A percentile compares a stretch with the other conserved stretches of the same genome.
Conservation (phyloP, 2,329 filamentous ascomycete species). For the Aspergillus bombycis region DNA sequence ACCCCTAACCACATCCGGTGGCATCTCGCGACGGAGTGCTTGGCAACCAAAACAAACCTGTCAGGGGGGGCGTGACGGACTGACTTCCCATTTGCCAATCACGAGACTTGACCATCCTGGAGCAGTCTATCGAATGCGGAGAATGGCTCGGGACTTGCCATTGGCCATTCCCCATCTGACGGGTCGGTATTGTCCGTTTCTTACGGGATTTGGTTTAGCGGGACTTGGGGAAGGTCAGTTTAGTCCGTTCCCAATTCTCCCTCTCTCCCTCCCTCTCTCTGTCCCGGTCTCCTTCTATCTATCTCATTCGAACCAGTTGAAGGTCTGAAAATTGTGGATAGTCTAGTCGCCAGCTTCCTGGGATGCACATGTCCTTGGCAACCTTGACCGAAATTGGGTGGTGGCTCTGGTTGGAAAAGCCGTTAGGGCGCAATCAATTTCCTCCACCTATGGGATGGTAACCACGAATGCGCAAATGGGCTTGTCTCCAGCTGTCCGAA, state of each 20-base stretch:
- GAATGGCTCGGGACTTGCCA: conserved; percentile 10
- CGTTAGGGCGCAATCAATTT: not conserved
- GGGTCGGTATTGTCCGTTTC: conserved; percentile 13
- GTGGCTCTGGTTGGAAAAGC: not conserved
- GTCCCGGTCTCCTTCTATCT: too few species aligned
- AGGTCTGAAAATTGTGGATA: not conserved
- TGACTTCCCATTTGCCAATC: conserved; percentile 12
- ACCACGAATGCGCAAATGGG: not conserved
- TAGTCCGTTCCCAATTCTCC: not conserved
- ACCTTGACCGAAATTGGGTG: not conserved
- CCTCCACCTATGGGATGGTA: not conserved
- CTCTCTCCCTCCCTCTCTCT: not conserved
- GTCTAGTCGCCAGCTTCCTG: not conserved
- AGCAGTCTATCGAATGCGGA: conserved; percentile 19
- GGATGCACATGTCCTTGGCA: not conserved
- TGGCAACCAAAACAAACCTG: conserved; percentile 12
- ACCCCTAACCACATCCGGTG: conserved; percentile 24
- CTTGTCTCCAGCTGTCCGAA: conserved; percentile 1
- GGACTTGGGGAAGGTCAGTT: conserved; percentile 3
- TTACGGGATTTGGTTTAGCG: conserved; percentile 15
- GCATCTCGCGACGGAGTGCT: conserved; percentile 28
- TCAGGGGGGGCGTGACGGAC: conserved; percentile 1
- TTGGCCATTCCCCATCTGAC: conserved; percentile 10
- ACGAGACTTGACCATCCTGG: conserved; percentile 7
- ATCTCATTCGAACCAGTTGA: not conserved